phyloP scores from a whole-genome alignment of 495 filamentous ascomycete species.

The Penicillium robsamsonii region DNA sequence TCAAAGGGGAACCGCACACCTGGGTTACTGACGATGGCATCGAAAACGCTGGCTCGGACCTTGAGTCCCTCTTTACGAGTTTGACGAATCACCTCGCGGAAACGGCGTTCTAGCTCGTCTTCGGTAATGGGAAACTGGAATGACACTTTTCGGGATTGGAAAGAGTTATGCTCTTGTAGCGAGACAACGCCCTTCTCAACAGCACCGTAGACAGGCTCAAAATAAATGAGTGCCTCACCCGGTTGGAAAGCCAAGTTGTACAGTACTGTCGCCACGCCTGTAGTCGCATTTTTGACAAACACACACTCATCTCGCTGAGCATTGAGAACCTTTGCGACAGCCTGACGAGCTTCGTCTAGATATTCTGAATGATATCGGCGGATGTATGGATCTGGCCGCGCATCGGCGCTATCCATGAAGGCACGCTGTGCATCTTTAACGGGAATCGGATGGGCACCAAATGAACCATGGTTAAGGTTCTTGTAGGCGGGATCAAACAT shows the following conservation, averaged over 20 bases:
- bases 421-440: conserved; percentile 56
- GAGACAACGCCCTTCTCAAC: conserved; percentile 70
- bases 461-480: conserved; percentile 87
- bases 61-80: conserved; percentile 45
- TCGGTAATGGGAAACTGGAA: conserved; percentile 61
- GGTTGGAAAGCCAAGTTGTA: conserved; percentile 61
- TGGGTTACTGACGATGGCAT: conserved; percentile 71
- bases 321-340: conserved; percentile 62
- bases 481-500: conserved; percentile 63
- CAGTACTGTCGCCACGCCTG: conserved; percentile 75
- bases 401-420: conserved; percentile 61
- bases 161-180: conserved; percentile 57
- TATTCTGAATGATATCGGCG: conserved; percentile 56
- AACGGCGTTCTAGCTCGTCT: conserved; percentile 51
- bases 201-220: conserved; percentile 73
- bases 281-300: conserved; percentile 79
- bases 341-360: conserved; percentile 61
- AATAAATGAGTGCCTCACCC: conserved; percentile 63
- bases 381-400: conserved; percentile 69
- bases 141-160: conserved; percentile 38
- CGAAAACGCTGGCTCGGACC: conserved; percentile 67
- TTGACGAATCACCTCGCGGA: conserved; percentile 47
- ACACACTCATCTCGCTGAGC: conserved; percentile 63
- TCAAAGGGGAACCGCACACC: conserved; percentile 81
- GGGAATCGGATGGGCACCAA: conserved; percentile 65